Evolutionary conservation across 768 basidiomycete species (phyloP).

Genomic region (Phylloporus sp.): DNA sequence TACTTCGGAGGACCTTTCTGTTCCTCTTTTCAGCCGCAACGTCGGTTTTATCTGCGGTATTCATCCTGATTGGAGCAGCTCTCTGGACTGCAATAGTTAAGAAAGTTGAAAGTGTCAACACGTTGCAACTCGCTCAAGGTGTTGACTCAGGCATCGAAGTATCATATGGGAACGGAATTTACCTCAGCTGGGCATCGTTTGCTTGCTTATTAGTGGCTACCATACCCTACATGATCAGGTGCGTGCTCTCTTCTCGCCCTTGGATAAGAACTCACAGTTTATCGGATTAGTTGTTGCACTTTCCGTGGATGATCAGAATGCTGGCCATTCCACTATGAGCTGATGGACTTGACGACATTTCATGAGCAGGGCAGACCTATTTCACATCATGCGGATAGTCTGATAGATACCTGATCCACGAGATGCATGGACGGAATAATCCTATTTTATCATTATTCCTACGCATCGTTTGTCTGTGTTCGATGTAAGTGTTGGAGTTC

Average conservation of each 20-base stretch:
- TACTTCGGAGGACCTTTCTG: constrained; percentile 58
- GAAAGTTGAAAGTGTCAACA: constrained; percentile 58
- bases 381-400: constrained; percentile 5
- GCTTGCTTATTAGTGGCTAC: constrained; percentile 61
- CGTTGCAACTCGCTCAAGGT: constrained; percentile 38
- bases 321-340: constrained; percentile 22
- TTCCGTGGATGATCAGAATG: constrained; percentile 56
- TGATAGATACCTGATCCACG: constrained; percentile 6
- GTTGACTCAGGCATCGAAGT: constrained; percentile 60
- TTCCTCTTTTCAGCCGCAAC: constrained; percentile 67
- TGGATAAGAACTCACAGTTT: neutral
- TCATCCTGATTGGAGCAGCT: constrained; percentile 64
- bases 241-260: constrained; percentile 19
- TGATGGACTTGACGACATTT: constrained; percentile 18
- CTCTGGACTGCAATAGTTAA: constrained; percentile 78
- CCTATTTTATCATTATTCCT: constrained; percentile 23
- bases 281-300: constrained; percentile 65
- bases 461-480: neutral
- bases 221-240: constrained; percentile 79
- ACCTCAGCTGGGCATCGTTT: constrained; percentile 73
- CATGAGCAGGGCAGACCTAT: constrained; percentile 2
- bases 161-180: constrained; percentile 57
- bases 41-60: constrained; percentile 54
- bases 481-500: neutral
- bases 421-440: constrained; percentile 13